Evolutionary conservation across 805 yeast species (phyloP).

Genomic region (Monosporozyma solicola): DNA sequence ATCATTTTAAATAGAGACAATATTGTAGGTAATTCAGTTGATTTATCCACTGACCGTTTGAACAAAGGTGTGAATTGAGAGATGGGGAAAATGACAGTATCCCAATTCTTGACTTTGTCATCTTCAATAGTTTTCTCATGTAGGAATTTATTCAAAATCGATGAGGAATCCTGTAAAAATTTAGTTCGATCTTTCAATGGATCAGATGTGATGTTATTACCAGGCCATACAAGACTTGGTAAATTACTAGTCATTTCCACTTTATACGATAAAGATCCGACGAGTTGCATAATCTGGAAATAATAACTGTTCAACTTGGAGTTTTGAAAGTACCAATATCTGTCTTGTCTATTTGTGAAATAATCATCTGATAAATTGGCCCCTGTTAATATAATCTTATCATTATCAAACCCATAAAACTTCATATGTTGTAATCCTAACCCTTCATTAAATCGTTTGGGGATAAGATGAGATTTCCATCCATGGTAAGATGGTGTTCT

Average conservation of each 20-base stretch:
- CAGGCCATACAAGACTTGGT: conserved; percentile 59
- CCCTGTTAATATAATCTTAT: conserved; percentile 79
- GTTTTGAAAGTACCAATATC: conserved; percentile 69
- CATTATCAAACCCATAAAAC: conserved; percentile 90
- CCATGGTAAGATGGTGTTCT: conserved; percentile 84
- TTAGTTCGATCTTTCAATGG: conserved; percentile 46
- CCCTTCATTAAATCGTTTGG: conserved; percentile 83
- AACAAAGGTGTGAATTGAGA: conserved; percentile 85
- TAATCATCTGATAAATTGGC: conserved; percentile 90
- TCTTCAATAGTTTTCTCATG: conserved; percentile 11
- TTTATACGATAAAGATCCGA: conserved; percentile 64
- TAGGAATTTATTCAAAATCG: conserved; percentile 49
- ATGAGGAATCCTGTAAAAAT: conserved; percentile 50
- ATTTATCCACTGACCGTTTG: conserved; percentile 39
- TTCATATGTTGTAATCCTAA: conserved; percentile 96
- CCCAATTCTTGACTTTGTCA: background rate
- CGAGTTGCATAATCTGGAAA: conserved; percentile 55
- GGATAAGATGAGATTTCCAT: conserved; percentile 52
- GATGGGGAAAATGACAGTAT: conserved; percentile 76
- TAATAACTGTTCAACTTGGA: conserved; percentile 58
- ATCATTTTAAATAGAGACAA: conserved; percentile 48
- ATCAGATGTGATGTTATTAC: conserved; percentile 52
- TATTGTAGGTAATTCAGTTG: conserved; percentile 76
- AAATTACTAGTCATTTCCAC: conserved; percentile 42
- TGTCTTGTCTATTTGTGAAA: conserved; percentile 89